phyloP scores from a whole-genome alignment of 805 yeast genomes.

The Yarrowia sp. region DNA sequence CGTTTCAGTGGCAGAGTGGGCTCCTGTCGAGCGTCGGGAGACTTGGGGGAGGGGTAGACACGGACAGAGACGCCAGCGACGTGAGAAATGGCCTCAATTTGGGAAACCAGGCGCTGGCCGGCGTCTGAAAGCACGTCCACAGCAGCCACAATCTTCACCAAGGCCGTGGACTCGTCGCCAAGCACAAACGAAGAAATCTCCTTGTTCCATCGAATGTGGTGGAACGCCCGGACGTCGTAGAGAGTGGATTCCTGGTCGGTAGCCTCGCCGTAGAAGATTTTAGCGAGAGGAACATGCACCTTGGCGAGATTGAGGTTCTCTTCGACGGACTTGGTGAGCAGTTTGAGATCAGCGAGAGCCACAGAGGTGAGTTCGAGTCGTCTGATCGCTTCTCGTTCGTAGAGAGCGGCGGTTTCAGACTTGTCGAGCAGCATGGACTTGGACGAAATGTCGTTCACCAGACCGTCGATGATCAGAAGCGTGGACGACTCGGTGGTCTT shows the following conservation, averaged over 20 bases:
- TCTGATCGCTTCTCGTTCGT: constrained; percentile 21
- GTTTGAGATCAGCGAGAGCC: constrained; percentile 6
- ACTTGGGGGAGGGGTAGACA: constrained; percentile 65
- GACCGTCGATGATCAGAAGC: constrained; percentile 23
- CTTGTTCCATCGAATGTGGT: constrained; percentile 23
- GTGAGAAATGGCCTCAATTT: constrained; percentile 53
- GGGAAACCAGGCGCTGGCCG: constrained; percentile 67
- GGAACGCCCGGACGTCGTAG: constrained; percentile 22
- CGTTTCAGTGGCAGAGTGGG: constrained; percentile 58
- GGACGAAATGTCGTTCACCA: constrained; percentile 19
- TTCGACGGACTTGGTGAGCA: neutral
- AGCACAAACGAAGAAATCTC: constrained; percentile 1
- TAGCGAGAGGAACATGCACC: constrained; percentile 11
- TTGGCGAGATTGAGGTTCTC: constrained; percentile 19
- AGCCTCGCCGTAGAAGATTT: constrained; percentile 3
- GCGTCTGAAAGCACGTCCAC: constrained; percentile 76
- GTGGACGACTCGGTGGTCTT: constrained; percentile 18
- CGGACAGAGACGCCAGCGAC: constrained; percentile 61
- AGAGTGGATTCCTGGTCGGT: constrained; percentile 16
- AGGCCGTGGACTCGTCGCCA: constrained; percentile 4
- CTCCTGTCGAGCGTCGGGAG: constrained; percentile 46
- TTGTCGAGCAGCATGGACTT: constrained; percentile 6
- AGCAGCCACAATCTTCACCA: constrained; percentile 63
- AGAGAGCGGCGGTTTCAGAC: neutral
- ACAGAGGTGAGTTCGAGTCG: constrained; percentile 19